Base-by-base conservation (phyloP, 805 yeast genomes). In the Priceomyces fermenticarens region DNA sequence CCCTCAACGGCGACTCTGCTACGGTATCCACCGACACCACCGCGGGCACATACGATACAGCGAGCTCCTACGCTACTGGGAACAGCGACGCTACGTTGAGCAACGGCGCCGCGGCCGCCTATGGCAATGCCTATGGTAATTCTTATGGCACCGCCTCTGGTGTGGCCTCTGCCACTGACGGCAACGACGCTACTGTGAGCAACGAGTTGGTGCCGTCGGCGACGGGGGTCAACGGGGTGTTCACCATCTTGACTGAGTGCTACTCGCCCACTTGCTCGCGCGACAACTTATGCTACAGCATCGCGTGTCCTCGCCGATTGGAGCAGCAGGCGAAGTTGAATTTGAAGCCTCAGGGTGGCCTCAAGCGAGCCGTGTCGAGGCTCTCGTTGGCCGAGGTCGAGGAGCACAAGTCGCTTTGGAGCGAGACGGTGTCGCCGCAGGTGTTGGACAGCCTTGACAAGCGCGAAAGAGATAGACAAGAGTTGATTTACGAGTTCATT, bases 241-340 rank as follows among this genome's bases (percentile, higher is more conserved):
- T 91, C 56, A 91, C 97, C 1, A 68, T 91, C 32, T 70, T 93
- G 46, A 87, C 97, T 0, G 96, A 90, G 56, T 93, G 99, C 65
- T 93, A 93, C 57, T 89, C 97, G 0, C 96, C 99, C 27, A 93
- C 99, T 0, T 93, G 99, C 65, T 83, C 96, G 4, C 72, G 95
- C 38, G 95, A 88, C 54, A 72, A 79, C 27, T 68, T 91, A 30
- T 93, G 99, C 64, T 93, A 93, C 63, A 86, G 96, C 32, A 90
- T 93, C 51, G 95, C 97, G 10, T 93, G 99, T 65, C 99, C 99
- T 11, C 77, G 97, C 51, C 77, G 98, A 47, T 70, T 93, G 37
- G 98, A 91, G 63, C 98, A 93, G 62, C 98, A 91, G 58, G 96
- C 96, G 3, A 74, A 98, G 44, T 74, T 88, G 38, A 89, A 90